Base-by-base conservation (phyloP, 345 rosid genomes). In the Anastatica hierochuntica region DNA sequence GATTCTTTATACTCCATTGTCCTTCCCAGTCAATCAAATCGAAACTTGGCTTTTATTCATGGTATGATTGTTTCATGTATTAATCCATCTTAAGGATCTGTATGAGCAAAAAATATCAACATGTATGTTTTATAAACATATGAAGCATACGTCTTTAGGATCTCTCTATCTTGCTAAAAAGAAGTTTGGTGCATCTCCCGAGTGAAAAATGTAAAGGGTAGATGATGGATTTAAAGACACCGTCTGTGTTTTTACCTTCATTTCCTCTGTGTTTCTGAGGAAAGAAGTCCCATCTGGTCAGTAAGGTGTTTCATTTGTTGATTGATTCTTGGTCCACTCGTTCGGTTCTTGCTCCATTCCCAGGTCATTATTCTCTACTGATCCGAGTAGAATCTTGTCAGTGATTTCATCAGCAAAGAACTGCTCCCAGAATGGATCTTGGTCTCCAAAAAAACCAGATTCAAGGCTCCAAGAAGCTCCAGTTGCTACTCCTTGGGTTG, bases 261-360 rank as follows among this genome's bases (percentile, higher is more conserved):
- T 5, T 40, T 66, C 43, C 34, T 67, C 59, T 42, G 36, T 64
- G 52, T 23, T 14, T 76, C 72, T 3, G 97, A 73, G 20, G 84
- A 27, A 43, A 85, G 89, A 55, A 79, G 83, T 35, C 72, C 84
- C 87, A 82, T 85, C 72, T 85, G 89, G 55, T 76, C 77, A 27
- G 87, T 69, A 11, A 85, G 79, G 71, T 75, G 54, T 39, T 79
- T 72, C 84, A 83, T 53, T 62, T 73, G 78, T 62, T 70, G 76
- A n/a, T 52, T 65, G 39, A 38, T 70, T 73, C 35, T 69, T 60
- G 3, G 27, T 43, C 84, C 84, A 68, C 41, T 62, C 72, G 39
- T 66, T 71, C 19, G 29, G 53, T 35, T 62, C 76, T 37, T 69
- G 64, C 64, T 61, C 74, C 70, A 48, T 37, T 6, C 64, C 54